Percentiles rank a stretch among this genome's conserved stretches.
These are phyloP conservation scores for Aspergillus sparsus DNA, from an alignment of 495 filamentous ascomycete genomes.

Conservation along the genomic window DNA sequence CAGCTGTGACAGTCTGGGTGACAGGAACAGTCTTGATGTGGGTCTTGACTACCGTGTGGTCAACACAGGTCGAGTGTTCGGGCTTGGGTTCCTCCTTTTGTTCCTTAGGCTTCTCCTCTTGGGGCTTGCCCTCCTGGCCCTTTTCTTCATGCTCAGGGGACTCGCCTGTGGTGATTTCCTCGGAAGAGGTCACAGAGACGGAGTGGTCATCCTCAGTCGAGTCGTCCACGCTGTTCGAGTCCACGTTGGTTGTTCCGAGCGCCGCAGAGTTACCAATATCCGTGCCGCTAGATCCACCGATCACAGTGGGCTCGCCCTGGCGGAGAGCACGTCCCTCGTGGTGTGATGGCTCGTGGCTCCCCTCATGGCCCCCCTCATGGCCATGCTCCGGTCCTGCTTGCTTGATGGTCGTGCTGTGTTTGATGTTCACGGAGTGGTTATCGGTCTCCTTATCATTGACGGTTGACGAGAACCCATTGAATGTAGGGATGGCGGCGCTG, in stretches of 20 bases:
- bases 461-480: neutral
- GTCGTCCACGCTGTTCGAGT: neutral
- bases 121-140: neutral
- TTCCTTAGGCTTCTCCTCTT: neutral
- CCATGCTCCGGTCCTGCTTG: neutral
- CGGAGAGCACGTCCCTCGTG: neutral
- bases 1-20: slow-evolving; percentile 6
- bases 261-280: slow-evolving; percentile 16
- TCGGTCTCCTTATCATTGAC: neutral
- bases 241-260: neutral
- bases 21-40: neutral
- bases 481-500: neutral
- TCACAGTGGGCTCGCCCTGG: neutral
- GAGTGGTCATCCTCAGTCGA: slow-evolving; percentile 16
- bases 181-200: neutral
- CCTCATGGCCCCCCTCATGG: too few relatives aligned
- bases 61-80: slow-evolving; percentile 8
- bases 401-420: neutral
- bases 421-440: slow-evolving; percentile 15
- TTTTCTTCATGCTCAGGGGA: too few relatives aligned
- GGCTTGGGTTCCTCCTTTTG: neutral
- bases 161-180: neutral
- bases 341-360: neutral
- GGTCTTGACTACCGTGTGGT: slow-evolving; percentile 37
- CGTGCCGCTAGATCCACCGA: slow-evolving; percentile 14